phyloP scores from a whole-genome alignment of 257 asterid species.

The Catharanthus roseus region DNA sequence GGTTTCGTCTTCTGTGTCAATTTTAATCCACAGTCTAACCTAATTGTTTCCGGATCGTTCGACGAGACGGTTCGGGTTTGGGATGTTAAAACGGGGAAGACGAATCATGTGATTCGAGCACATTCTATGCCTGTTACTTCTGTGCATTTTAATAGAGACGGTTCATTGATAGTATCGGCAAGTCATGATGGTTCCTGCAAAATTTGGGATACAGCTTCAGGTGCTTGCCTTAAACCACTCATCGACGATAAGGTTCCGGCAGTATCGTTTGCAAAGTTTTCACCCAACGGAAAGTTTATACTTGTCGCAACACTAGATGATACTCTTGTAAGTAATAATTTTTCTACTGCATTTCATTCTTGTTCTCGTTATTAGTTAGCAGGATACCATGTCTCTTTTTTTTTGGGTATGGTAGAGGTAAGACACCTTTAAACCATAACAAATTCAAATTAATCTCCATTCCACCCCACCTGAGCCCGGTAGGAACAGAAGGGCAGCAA shows the following conservation, averaged over 20 bases:
- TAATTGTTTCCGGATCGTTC: conserved; percentile 76
- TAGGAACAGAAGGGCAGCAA: no score
- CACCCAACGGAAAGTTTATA: conserved; percentile 86
- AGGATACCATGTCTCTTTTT: no score
- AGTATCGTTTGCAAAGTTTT: conserved; percentile 73
- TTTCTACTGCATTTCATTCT: not conserved
- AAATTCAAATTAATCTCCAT: no score
- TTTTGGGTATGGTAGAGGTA: no score
- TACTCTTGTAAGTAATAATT: conserved; percentile 59
- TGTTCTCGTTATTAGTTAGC: not conserved
- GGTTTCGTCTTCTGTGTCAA: conserved; percentile 68
- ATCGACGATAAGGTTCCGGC: conserved; percentile 68
- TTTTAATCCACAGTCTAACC: conserved; percentile 64
- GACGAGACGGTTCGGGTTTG: conserved; percentile 84
- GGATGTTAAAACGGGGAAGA: conserved; percentile 78
- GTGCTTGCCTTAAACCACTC: conserved; percentile 54
- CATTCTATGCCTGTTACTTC: conserved; percentile 84
- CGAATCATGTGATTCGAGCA: conserved; percentile 55
- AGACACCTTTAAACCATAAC: no score
- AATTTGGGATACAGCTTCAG: conserved; percentile 75
- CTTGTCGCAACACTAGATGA: conserved; percentile 81
- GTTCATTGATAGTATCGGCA: conserved; percentile 69
- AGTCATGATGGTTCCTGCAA: conserved; percentile 93
- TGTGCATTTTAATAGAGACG: conserved; percentile 72
- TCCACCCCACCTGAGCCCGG: no score